Conservation (phyloP, 257 asterid species). For the Mentha longifolia region DNA sequence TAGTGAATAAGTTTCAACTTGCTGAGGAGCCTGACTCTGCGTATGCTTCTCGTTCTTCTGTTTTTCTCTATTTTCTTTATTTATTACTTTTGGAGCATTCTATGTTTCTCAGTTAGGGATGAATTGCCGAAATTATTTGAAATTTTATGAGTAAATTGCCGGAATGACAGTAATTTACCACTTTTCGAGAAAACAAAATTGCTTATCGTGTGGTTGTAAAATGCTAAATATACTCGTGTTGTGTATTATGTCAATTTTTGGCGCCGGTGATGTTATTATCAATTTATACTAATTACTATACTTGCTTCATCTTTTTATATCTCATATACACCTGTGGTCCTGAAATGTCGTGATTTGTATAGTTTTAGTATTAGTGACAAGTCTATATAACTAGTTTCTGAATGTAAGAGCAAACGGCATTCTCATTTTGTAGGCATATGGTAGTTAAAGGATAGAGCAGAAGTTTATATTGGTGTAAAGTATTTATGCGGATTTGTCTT, state of each 20-base stretch:
- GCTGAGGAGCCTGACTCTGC: conserved; percentile 57
- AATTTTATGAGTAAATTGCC: conserved; percentile 1
- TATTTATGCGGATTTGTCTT: conserved; percentile 2
- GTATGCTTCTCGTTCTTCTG: conserved; percentile 44
- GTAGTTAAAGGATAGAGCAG: background rate
- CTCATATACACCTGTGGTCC: background rate
- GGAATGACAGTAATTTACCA: background rate
- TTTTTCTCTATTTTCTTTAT: background rate
- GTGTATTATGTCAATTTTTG: background rate
- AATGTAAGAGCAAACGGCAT: background rate
- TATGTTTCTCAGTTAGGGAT: background rate
- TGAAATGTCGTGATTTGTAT: background rate
- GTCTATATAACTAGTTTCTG: background rate
- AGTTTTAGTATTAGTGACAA: background rate
- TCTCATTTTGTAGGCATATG: background rate
- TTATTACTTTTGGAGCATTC: background rate
- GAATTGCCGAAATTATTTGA: background rate
- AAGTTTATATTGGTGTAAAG: background rate
- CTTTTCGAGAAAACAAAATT: background rate
- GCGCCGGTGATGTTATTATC: background rate
- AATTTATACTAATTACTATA: background rate
- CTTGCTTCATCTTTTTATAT: conserved; percentile 3
- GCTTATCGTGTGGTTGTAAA: background rate
- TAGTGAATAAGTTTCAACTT: conserved; percentile 79
- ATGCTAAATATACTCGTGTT: background rate